phyloP scores from a whole-genome alignment of 2,329 filamentous ascomycete species.

The Penicillium olsonii region DNA sequence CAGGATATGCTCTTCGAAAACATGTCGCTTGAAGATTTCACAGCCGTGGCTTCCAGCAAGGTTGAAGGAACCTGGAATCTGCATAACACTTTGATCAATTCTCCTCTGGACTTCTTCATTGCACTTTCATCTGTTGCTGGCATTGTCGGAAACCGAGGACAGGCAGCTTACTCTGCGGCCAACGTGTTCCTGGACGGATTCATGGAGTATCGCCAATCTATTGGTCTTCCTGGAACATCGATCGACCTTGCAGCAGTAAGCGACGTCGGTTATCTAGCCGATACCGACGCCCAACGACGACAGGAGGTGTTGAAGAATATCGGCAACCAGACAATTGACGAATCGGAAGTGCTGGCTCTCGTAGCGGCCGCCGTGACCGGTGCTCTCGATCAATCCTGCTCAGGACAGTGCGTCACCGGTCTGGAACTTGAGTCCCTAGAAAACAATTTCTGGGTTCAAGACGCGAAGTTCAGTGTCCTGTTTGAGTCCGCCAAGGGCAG shows the following conservation, averaged over 20 bases:
- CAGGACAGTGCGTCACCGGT: slow-evolving; percentile 57
- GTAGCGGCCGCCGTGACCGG: slow-evolving; percentile 55
- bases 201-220: slow-evolving; percentile 25
- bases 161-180: slow-evolving; percentile 30
- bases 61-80: slow-evolving; percentile 34
- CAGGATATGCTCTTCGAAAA: slow-evolving; percentile 35
- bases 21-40: slow-evolving; percentile 31
- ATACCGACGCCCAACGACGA: slow-evolving; percentile 18
- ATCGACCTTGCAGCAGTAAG: slow-evolving; percentile 33
- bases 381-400: slow-evolving; percentile 45
- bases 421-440: slow-evolving; percentile 46
- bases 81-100: slow-evolving; percentile 23
- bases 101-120: slow-evolving; percentile 30
- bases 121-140: slow-evolving; percentile 30
- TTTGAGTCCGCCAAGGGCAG: slow-evolving; percentile 41
- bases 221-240: slow-evolving; percentile 28
- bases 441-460: slow-evolving; percentile 55
- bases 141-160: slow-evolving; percentile 30
- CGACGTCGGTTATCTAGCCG: slow-evolving; percentile 25
- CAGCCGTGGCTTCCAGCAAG: slow-evolving; percentile 16
- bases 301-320: slow-evolving; percentile 29
- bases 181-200: slow-evolving; percentile 32
- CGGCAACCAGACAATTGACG: slow-evolving; percentile 29
- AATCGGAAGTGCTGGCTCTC: slow-evolving; percentile 57
- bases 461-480: slow-evolving; percentile 58